Evolutionary conservation across 139 green algal species (phyloP), one percentile per base, ranked within the genome.

Genomic region (Micromonas commoda): DNA sequence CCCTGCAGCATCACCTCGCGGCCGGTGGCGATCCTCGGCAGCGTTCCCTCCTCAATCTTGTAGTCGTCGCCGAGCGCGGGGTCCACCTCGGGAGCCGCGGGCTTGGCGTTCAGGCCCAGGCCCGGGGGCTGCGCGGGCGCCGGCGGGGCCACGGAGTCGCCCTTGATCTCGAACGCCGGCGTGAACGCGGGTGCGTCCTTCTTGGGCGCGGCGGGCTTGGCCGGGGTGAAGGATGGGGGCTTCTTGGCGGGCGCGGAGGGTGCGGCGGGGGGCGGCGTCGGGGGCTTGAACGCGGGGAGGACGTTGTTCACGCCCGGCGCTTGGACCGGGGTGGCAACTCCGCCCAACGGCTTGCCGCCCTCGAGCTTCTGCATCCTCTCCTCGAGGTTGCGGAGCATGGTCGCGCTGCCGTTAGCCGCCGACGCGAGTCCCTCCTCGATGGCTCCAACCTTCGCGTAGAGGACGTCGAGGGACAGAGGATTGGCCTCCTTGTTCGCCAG

Each of bases 1-100:
- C 79, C 79, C 75, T 83, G 79, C 28, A 81, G n/a, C 52, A 76
- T 66, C 35, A 81, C 77, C 32, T 78, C 72, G 24, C 72, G 39
- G 0, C 72, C 72, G 32, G 31, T 69, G 0, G 53, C 72, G 54
- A 78, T 68, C 31, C 72, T 63, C 33, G 32, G 33, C 45, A 68
- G 51, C 16, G 39, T 19, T 23, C 51, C 45, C 51, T 21, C 33
- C 33, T 78, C 72, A 20, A 75, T 38, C 24, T 38, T 63, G 5
- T 75, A n/a, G 21, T 61, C 19, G 1, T 75, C 68, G 9, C 31
- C 16, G 2, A 73, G 28, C 2, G n/a, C 54, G 54, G n/a, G 24
- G 24, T 37, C 31, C 29, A 28, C 29, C n/a, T 37, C 65, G 31
- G n/a, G n/a, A n/a, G n/a, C 23, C 53, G 21, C 21, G 53, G 53